These are phyloP conservation scores for Jamesozyma piceae DNA, from an alignment of 805 yeast genomes.

Conservation along the genomic window DNA sequence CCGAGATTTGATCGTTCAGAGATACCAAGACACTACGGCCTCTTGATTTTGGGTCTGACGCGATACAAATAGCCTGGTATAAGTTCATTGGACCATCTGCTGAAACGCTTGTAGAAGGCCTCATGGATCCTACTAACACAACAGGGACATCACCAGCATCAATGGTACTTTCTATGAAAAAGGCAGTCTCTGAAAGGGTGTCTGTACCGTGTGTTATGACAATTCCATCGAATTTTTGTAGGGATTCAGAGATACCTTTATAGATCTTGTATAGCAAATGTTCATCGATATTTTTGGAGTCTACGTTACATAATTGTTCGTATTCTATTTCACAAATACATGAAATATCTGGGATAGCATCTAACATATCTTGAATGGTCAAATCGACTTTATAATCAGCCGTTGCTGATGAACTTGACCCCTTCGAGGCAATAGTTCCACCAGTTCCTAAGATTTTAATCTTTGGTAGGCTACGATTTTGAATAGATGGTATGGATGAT, in stretches of 20 bases:
- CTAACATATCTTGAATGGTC: constrained; percentile 42
- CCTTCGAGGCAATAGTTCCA: constrained; percentile 52
- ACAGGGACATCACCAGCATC: constrained; percentile 44
- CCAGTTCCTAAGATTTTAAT: constrained; percentile 49
- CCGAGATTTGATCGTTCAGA: constrained; percentile 56
- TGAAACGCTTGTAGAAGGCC: constrained; percentile 61
- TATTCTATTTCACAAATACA: constrained; percentile 47
- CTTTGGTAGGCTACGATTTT: constrained; percentile 21
- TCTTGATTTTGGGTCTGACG: constrained; percentile 41
- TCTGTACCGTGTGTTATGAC: constrained; percentile 69
- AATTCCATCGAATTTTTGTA: constrained; percentile 44
- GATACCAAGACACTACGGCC: constrained; percentile 58
- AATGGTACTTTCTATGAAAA: constrained; percentile 45
- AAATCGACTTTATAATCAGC: constrained; percentile 48
- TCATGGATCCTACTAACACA: constrained; percentile 65
- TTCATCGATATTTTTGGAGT: constrained; percentile 48
- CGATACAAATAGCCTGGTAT: constrained; percentile 59
- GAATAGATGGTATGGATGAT: background rate
- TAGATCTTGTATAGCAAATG: constrained; percentile 38
- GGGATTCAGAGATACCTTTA: constrained; percentile 37
- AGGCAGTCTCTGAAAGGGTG: constrained; percentile 58
- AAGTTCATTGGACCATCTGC: constrained; percentile 69
- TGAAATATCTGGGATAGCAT: constrained; percentile 48
- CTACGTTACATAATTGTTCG: constrained; percentile 55
- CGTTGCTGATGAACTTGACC: constrained; percentile 38